phyloP scores from a whole-genome alignment of 805 yeast species.

The Diddensiella transvaalensis region DNA sequence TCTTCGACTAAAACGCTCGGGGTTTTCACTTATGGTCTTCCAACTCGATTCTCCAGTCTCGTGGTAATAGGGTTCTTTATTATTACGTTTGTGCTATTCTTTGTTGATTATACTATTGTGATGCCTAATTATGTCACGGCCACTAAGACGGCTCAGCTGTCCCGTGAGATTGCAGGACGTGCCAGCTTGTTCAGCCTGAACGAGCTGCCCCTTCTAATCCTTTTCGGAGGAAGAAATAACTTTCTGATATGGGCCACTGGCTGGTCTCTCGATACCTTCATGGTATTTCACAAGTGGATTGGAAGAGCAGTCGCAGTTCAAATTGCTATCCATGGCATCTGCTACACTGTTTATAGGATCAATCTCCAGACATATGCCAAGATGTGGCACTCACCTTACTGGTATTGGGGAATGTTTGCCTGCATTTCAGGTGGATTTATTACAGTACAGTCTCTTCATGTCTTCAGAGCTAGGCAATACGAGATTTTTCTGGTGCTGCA shows the following conservation, averaged over 20 bases:
- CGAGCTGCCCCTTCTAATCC: conserved; percentile 41
- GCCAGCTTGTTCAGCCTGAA: conserved; percentile 35
- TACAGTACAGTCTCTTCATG: conserved; percentile 46
- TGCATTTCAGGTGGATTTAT: conserved; percentile 42
- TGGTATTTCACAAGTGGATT: conserved; percentile 59
- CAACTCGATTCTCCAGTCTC: conserved; percentile 37
- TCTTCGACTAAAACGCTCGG: conserved; percentile 10
- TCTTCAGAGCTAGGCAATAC: conserved; percentile 49
- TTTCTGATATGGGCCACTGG: conserved; percentile 61
- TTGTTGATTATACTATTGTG: conserved; percentile 17
- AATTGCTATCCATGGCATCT: conserved; percentile 52
- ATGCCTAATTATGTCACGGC: conserved; percentile 11
- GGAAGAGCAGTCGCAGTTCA: conserved; percentile 51
- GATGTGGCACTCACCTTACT: conserved; percentile 23
- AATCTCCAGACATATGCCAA: conserved; percentile 25
- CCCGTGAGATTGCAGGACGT: conserved; percentile 34
- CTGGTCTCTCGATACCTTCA: conserved; percentile 57
- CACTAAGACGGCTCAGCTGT: conserved; percentile 16
- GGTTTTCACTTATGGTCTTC: conserved; percentile 26
- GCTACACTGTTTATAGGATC: conserved; percentile 52
- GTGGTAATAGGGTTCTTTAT: conserved; percentile 33
- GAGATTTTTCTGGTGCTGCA: conserved; percentile 57
- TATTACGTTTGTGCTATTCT: conserved; percentile 30
- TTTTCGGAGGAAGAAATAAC: conserved; percentile 70
- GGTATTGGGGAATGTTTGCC: conserved; percentile 40